Conservation (phyloP, 352 stramenopile species). For the Phytophthora ramorum region DNA sequence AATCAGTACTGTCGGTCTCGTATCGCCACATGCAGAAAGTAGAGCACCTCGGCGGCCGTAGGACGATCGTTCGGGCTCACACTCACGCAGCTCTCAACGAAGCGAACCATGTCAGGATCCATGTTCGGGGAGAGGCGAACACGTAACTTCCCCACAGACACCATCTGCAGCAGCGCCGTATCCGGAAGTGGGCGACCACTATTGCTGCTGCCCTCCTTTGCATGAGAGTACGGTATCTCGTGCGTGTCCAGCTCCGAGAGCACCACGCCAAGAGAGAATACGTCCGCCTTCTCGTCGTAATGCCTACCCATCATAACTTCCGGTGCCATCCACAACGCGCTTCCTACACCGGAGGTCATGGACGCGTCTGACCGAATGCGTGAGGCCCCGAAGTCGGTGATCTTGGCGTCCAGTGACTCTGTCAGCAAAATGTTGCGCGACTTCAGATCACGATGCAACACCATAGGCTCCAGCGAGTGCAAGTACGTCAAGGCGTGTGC, state of each 20-base stretch:
- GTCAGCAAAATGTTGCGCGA: conserved; percentile 71
- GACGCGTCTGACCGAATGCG: conserved; percentile 31
- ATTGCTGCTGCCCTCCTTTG: conserved; percentile 14
- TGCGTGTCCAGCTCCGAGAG: conserved; percentile 46
- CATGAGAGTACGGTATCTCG: conserved; percentile 34
- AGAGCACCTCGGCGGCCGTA: conserved; percentile 38
- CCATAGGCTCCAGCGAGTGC: conserved; percentile 35
- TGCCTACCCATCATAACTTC: conserved; percentile 42
- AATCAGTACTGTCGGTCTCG: conserved; percentile 10
- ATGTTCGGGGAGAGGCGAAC: conserved; percentile 38
- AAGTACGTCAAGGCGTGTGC: conserved; percentile 45
- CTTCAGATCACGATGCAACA: conserved; percentile 69
- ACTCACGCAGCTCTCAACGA: conserved; percentile 33
- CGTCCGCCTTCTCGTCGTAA: conserved; percentile 46
- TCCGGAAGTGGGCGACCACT: conserved; percentile 25
- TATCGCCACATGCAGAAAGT: conserved; percentile 30
- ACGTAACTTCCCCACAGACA: conserved; percentile 37
- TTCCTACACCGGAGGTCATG: conserved; percentile 42
- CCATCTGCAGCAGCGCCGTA: conserved; percentile 46
- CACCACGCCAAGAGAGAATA: conserved; percentile 49
- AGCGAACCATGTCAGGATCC: conserved; percentile 9
- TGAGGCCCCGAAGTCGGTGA: conserved; percentile 63
- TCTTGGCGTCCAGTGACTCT: conserved; percentile 41
- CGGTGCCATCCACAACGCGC: conserved; percentile 48
- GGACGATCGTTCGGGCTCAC: conserved; percentile 25